Base-by-base conservation (phyloP, 108 stramenopile genomes). In the Discostella stelligeroides region DNA sequence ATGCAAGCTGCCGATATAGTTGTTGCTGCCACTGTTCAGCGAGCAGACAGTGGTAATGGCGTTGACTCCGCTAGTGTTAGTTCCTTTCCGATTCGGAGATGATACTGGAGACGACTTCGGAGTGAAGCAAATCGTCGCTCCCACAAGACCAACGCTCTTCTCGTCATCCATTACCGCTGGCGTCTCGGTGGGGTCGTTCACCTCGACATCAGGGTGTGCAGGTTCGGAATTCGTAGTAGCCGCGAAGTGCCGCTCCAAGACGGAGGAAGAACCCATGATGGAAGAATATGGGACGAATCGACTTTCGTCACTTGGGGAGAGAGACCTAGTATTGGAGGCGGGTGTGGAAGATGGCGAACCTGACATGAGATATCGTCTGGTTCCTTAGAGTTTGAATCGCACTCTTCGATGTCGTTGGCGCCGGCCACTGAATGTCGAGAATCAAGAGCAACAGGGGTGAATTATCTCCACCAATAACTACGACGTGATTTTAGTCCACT, bases 101-200 rank as follows among this genome's bases (percentile, higher is more conserved):
- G 37, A 46, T 17, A 30, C 38, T n/a, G 66, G 71, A 59, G 68
- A 80, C 37, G 68, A 18, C 48, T 80, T 55, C 7, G 79, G 79
- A 40, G 79, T 80, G 66, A 73, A 73, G 48, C 71, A 72, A 63
- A 80, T 80, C 2, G 79, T 80, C 12, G 79, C 68, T 11, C 72
- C 72, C n/a, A 80, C 57, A 39, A 80, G 60, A 13, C 67, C 67
- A 29, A 21, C 66, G 27, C 39, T 72, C 71, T 29, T 72, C 46
- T 30, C 58, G 25, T 45, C 68, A 58, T 59, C 43, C 24, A 24
- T 57, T 38, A 40, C 0, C 6, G 21, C 47, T 7, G 18, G 14
- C 34, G n/a, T 28, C 42, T 46, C 48, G 12, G 15, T 45, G 17
- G 23, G 38, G 12, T 60, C 56, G n/a, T 47, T 8, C n/a, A 11